A percentile compares a stretch with the other conserved stretches of the same genome.
phyloP scores from a whole-genome alignment of 176 grass and related monocot species.

The Pharus latifolius region DNA sequence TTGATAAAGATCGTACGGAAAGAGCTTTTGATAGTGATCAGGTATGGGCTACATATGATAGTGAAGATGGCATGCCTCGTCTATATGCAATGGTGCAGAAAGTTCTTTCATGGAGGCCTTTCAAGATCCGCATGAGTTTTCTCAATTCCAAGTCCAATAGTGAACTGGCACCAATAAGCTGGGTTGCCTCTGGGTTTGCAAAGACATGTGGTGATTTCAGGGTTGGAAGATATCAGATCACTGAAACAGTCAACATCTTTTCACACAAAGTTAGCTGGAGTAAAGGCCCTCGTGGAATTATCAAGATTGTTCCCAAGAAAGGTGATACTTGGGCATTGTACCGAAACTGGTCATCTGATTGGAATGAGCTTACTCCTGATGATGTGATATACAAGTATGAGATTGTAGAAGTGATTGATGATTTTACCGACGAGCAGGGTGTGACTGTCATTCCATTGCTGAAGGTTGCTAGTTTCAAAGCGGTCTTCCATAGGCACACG shows the following conservation, averaged over 20 bases:
- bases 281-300: conserved; percentile 49
- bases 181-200: conserved; percentile 49
- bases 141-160: conserved; percentile 69
- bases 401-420: conserved; percentile 47
- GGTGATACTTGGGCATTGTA: conserved; percentile 65
- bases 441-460: conserved; percentile 39
- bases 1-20: conserved; percentile 61
- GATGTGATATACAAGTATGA: conserved; percentile 57
- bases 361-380: conserved; percentile 57
- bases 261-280: conserved; percentile 52
- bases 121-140: conserved; percentile 62
- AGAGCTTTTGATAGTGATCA: conserved; percentile 50
- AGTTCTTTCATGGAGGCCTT: conserved; percentile 50
- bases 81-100: conserved; percentile 61
- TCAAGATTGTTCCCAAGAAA: conserved; percentile 56
- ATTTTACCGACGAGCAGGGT: conserved; percentile 40
- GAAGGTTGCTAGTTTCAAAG: conserved; percentile 64
- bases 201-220: conserved; percentile 73
- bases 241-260: conserved; percentile 65
- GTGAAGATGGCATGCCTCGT: conserved; percentile 67
- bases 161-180: conserved; percentile 54
- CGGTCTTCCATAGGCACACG: conserved; percentile 39
- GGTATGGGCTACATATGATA: conserved; percentile 64
- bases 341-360: conserved; percentile 51
- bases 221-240: conserved; percentile 52